Base-by-base conservation (phyloP, 1,284 basidiomycete genomes). In the Ustilago vetiveriae region DNA sequence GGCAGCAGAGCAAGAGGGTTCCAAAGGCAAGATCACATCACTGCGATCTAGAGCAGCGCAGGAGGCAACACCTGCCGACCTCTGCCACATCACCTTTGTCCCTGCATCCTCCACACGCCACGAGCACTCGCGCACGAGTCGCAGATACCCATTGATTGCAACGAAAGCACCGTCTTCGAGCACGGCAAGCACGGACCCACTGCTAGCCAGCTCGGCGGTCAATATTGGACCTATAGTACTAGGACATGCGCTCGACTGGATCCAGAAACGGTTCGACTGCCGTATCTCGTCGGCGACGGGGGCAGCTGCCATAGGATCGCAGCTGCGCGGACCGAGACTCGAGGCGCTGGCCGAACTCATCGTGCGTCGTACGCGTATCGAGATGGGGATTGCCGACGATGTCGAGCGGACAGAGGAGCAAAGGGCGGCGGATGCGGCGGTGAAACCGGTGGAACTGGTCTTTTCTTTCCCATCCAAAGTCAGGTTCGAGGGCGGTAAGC, bases 191-290 rank as follows among this genome's bases (percentile, higher is more conserved):
- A 38, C 51, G 0, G 57, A 64, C 21, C 51, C 56, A 27, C 32
- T 64, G 16, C 17, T 58, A n/a, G 48, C 37, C 0, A 38, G 33
- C 14, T 42, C 62, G 6, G 44, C 62, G 6, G 44, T 37, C 22
- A 71, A 71, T 23, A 47, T 66, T 3, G 68, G 62, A 3, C 62
- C 57, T 2, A 19, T 49, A 3, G 51, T 71, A 30, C 52, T 71
- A 26, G 49, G 41, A 4, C 68, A 71, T 46, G 62, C 68, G 17
- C 41, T 71, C 6, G 68, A 71, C 19, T 71, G 68, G 68, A 58
- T 71, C 11, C 68, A 71, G 47, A 71, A 71, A 44, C 41, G 68
- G 5, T 71, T 71, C 41, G 68, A 71, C 40, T 71, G 68, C 38
- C 49, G 68, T 4, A 66, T 71, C 26, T 62, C 63, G 1, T 50